Conservation (phyloP, 331 rosid genomes). For the Malus hybrid region DNA sequence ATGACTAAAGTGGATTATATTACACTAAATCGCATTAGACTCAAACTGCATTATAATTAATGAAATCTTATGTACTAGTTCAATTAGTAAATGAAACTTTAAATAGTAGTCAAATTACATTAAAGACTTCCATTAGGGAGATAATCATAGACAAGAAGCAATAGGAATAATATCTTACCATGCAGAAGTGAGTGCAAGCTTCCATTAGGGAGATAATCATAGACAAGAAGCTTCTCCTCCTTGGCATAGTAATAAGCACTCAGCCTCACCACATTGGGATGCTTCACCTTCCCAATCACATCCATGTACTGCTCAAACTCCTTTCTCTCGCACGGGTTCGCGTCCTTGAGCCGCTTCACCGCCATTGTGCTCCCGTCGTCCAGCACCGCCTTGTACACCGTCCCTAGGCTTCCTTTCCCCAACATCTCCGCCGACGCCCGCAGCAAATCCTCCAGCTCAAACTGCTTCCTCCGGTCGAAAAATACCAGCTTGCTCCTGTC, state of each 20-base stretch:
- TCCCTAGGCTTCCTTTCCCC: constrained; percentile 95
- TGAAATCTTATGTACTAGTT: too few relatives aligned
- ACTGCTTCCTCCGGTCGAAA: constrained; percentile 68
- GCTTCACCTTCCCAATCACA: constrained; percentile 33
- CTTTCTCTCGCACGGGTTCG: constrained; percentile 73
- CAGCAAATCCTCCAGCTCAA: constrained; percentile 92
- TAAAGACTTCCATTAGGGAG: too few relatives aligned
- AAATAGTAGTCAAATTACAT: too few relatives aligned
- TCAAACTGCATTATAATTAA: too few relatives aligned
- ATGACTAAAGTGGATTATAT: too few relatives aligned
- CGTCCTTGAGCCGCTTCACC: constrained; percentile 85
- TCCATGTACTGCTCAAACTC: constrained; percentile 66
- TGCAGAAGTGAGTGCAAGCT: constrained; percentile 89
- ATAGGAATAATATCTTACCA: constrained; percentile 28
- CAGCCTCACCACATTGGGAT: constrained; percentile 32
- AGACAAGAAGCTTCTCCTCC: constrained; percentile 47
- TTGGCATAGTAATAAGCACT: constrained; percentile 44
- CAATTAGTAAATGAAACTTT: too few relatives aligned
- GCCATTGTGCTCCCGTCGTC: constrained; percentile 82
- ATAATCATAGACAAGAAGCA: too few relatives aligned
- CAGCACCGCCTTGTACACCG: constrained; percentile 84
- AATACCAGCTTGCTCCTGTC: constrained; percentile 82
- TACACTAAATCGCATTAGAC: too few relatives aligned
- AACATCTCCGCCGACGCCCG: constrained; percentile 98
- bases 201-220: constrained; percentile 52